These are phyloP conservation scores for Candida ulmi DNA, from an alignment of 805 yeast species.

Conservation along the genomic window DNA sequence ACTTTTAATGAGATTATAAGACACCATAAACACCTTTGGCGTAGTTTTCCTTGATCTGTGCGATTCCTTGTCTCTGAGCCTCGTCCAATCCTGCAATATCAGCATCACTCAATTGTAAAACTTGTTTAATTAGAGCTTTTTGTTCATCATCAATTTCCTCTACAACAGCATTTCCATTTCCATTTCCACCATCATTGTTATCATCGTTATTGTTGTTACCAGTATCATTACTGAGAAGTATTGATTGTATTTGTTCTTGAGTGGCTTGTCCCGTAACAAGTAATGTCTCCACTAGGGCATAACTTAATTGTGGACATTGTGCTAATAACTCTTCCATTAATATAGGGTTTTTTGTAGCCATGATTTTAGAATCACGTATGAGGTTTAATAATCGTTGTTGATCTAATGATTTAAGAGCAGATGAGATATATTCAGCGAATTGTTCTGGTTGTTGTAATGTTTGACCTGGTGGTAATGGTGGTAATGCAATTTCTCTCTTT, in stretches of 20 bases:
- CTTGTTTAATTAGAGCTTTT: constrained; percentile 43
- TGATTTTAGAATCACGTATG: constrained; percentile 50
- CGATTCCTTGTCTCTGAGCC: constrained; percentile 34
- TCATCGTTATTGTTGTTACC: not conserved
- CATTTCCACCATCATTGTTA: not conserved
- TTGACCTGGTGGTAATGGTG: constrained; percentile 54
- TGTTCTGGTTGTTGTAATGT: constrained; percentile 27
- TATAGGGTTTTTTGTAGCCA: constrained; percentile 52
- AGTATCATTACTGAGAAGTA: constrained; percentile 22
- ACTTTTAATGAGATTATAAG: not conserved
- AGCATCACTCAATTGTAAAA: constrained; percentile 44
- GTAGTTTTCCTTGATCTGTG: constrained; percentile 24
- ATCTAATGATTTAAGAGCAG: constrained; percentile 41
- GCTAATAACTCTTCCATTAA: constrained; percentile 55
- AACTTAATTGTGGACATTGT: constrained; percentile 75
- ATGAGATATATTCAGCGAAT: constrained; percentile 35
- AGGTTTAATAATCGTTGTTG: constrained; percentile 41
- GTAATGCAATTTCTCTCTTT: constrained; percentile 27
- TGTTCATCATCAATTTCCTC: constrained; percentile 31
- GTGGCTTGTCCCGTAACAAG: constrained; percentile 23
- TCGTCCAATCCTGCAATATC: constrained; percentile 45
- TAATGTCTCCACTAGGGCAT: constrained; percentile 74
- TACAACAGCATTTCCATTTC: not conserved
- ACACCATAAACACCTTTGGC: constrained; percentile 23
- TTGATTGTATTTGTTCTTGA: constrained; percentile 27